Conservation (phyloP, 2,329 filamentous ascomycete genomes). For the Allantophomopsis lycopodina region DNA sequence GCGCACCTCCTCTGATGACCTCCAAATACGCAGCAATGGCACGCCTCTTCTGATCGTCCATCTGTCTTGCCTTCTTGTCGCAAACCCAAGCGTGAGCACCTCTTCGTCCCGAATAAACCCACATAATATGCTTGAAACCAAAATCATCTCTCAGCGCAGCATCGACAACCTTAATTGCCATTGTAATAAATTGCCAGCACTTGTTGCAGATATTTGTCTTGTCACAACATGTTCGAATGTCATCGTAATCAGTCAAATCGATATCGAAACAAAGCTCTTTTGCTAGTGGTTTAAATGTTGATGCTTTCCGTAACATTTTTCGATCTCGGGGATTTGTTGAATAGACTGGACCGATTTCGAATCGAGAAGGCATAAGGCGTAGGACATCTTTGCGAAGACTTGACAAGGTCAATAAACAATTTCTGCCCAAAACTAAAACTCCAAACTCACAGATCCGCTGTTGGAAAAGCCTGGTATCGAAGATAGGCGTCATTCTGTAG, state of each 20-base stretch:
- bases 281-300: constrained; percentile 70
- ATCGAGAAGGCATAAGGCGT: constrained; percentile 76
- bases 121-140: constrained; percentile 91
- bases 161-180: constrained; percentile 93
- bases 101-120: constrained; percentile 95
- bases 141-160: constrained; percentile 83
- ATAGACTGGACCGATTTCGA: constrained; percentile 98
- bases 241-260: constrained; percentile 97
- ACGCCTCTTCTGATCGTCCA: constrained; percentile 76
- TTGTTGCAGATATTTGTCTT: constrained; percentile 87
- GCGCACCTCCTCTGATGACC: constrained; percentile 72
- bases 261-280: constrained; percentile 99
- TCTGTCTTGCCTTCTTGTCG: constrained; percentile 68
- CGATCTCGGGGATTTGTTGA: constrained; percentile 85
- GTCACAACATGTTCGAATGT: constrained; percentile 87
- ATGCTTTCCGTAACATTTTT: constrained; percentile 70
- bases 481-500: constrained; percentile 86
- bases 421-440: no score
- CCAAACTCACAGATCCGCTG: constrained; percentile 41
- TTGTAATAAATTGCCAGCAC: constrained; percentile 95
- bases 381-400: constrained; percentile 86
- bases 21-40: constrained; percentile 86
- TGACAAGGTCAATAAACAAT: constrained; percentile 6
- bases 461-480: constrained; percentile 73
- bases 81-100: constrained; percentile 98